phyloP scores from a whole-genome alignment of 2,329 filamentous ascomycete species.

The Apiospora koreana region DNA sequence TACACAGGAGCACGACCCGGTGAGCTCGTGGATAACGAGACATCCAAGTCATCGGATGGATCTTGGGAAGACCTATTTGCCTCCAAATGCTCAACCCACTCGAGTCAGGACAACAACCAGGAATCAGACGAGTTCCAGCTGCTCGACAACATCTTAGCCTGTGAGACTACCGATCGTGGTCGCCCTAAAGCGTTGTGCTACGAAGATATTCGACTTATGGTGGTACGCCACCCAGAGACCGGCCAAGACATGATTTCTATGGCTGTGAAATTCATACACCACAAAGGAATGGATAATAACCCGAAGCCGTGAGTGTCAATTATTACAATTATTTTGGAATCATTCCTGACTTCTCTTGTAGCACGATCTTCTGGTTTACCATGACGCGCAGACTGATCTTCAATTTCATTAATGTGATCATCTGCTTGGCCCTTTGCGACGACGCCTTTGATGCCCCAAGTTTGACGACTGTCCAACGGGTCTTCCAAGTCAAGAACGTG shows the following conservation, averaged over 20 bases:
- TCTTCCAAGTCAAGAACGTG: background rate
- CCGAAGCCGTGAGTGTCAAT: constrained; percentile 28
- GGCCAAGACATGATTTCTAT: constrained; percentile 25
- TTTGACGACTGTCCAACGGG: constrained; percentile 16
- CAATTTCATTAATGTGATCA: background rate
- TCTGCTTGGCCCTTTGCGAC: constrained; percentile 15
- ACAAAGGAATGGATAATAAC: constrained; percentile 31
- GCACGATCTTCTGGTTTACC: constrained; percentile 23
- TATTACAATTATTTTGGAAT: background rate
- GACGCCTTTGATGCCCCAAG: constrained; percentile 17
- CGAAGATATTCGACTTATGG: constrained; percentile 31
- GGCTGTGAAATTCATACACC: constrained; percentile 31
- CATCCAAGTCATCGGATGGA: constrained; percentile 27
- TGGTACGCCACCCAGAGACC: constrained; percentile 27
- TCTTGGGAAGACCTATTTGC: constrained; percentile 27
- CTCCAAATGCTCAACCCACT: constrained; percentile 17
- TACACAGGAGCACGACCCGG: constrained; percentile 29
- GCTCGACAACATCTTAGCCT: constrained; percentile 18
- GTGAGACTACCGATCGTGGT: constrained; percentile 23
- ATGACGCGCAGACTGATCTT: background rate
- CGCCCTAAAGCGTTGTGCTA: constrained; percentile 32
- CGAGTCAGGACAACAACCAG: constrained; percentile 16
- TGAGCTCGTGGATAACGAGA: constrained; percentile 31
- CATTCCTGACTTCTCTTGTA: constrained; percentile 18
- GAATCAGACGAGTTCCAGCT: constrained; percentile 24